phyloP scores from a whole-genome alignment of 441 rosid genomes.

The Euphorbia celastroides region DNA sequence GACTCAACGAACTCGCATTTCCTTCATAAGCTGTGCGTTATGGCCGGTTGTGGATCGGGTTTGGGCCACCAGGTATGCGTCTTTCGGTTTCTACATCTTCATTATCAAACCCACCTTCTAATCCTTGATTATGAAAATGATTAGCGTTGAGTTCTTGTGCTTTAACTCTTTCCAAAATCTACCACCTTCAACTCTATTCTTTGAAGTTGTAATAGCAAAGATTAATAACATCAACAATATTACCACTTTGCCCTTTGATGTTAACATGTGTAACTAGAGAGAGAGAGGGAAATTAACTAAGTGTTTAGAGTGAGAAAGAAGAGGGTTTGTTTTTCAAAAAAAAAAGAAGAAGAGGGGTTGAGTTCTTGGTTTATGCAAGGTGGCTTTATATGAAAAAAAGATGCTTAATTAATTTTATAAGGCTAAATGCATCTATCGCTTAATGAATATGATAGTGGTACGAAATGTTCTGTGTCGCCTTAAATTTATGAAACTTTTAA shows the following conservation, averaged over 20 bases:
- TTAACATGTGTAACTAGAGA: no score
- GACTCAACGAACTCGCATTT: not conserved
- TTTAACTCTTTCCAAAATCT: not conserved
- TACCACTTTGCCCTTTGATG: not conserved
- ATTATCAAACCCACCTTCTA: not conserved
- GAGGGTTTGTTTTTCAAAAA: no score
- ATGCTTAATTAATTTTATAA: no score
- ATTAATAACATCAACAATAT: not conserved
- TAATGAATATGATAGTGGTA: no score
- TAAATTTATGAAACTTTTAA: no score
- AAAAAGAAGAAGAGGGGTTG: no score
- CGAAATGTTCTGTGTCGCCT: no score
- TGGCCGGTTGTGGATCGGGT: not conserved
- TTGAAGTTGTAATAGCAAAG: not conserved
- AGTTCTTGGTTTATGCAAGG: no score
- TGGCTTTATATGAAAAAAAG: no score
- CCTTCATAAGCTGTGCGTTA: not conserved
- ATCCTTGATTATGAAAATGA: not conserved
- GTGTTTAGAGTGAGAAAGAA: no score
- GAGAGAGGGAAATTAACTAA: no score
- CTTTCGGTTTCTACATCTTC: not conserved
- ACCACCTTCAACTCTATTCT: not conserved
- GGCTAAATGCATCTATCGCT: no score
- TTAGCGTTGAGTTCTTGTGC: not conserved
- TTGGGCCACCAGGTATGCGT: not conserved